Evolutionary conservation across 768 basidiomycete genomes (phyloP).

Genomic region (Amanita pseudoporphyria): DNA sequence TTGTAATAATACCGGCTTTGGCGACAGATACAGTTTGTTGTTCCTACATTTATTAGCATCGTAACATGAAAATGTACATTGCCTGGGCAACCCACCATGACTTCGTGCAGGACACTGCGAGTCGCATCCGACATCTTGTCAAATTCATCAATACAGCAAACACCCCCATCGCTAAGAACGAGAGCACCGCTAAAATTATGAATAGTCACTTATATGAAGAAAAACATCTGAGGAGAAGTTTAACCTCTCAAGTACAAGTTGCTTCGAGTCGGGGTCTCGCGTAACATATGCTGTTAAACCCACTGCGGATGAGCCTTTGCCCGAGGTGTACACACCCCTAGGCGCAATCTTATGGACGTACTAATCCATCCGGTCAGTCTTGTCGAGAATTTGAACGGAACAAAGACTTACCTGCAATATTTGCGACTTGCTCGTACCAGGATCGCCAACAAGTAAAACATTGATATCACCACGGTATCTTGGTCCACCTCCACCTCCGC

Average conservation of each 20-base stretch:
- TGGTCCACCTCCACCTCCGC: conserved; percentile 93
- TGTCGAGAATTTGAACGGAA: not conserved
- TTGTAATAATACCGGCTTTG: conserved; percentile 98
- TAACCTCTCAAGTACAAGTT: conserved; percentile 92
- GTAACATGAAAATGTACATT: no score
- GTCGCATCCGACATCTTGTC: conserved; percentile 99
- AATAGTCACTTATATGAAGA: conserved; percentile 3
- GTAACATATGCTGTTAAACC: conserved; percentile 99
- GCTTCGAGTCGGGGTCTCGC: conserved; percentile 95
- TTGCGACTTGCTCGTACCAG: conserved; percentile 94
- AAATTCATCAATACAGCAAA: conserved; percentile 98
- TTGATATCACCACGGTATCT: conserved; percentile 98
- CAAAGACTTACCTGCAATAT: conserved; percentile 64
- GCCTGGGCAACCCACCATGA: conserved; percentile 57
- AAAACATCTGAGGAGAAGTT: conserved; percentile 9
- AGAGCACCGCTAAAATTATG: conserved; percentile 65
- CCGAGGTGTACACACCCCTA: conserved; percentile 93
- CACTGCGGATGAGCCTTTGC: conserved; percentile 97
- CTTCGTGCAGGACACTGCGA: conserved; percentile 96
- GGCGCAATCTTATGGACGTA: conserved; percentile 99
- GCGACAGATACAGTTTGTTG: conserved; percentile 99
- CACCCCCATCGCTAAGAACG: conserved; percentile 91
- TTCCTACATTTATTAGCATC: conserved; percentile 44
- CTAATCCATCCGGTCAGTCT: conserved; percentile 27
- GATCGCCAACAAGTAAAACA: conserved; percentile 93